phyloP scores from a whole-genome alignment of 1,284 basidiomycete genomes.

The Anthracocystis walkeri region DNA sequence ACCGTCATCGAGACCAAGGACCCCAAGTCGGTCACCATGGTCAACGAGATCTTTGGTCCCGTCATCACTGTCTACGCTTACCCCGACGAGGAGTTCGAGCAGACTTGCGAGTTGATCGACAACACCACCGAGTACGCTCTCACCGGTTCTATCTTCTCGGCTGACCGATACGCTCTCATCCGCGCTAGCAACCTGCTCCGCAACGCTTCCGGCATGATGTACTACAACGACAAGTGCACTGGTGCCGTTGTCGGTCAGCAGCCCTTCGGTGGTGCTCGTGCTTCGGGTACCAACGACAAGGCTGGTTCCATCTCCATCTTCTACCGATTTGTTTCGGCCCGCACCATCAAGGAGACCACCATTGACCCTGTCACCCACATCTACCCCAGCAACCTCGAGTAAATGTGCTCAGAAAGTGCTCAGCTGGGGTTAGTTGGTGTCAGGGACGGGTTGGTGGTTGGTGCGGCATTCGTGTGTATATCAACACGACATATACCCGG shows the following conservation, averaged over 20 bases:
- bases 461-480: neutral
- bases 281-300: constrained; percentile 97
- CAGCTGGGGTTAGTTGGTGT: constrained; percentile 7
- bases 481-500: constrained; percentile 14
- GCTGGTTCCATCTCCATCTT: constrained; percentile 89
- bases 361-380: constrained; percentile 59
- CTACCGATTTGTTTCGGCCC: constrained; percentile 74
- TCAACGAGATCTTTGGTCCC: constrained; percentile 96
- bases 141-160: constrained; percentile 67
- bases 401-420: constrained; percentile 10
- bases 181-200: constrained; percentile 66
- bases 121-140: constrained; percentile 88
- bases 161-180: constrained; percentile 66
- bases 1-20: constrained; percentile 95
- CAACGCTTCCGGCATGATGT: constrained; percentile 68
- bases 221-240: constrained; percentile 77
- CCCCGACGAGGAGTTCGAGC: constrained; percentile 76
- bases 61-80: constrained; percentile 81
- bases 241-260: constrained; percentile 84
- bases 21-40: constrained; percentile 89
- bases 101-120: constrained; percentile 89
- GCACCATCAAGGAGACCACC: constrained; percentile 93
- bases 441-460: constrained; percentile 1
- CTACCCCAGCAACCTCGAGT: constrained; percentile 67
- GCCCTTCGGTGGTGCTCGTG: constrained; percentile 93